Percentiles rank a stretch among this genome's conserved stretches.
Conservation (phyloP, 352 stramenopile species). For the Phytophthora hibernalis region DNA sequence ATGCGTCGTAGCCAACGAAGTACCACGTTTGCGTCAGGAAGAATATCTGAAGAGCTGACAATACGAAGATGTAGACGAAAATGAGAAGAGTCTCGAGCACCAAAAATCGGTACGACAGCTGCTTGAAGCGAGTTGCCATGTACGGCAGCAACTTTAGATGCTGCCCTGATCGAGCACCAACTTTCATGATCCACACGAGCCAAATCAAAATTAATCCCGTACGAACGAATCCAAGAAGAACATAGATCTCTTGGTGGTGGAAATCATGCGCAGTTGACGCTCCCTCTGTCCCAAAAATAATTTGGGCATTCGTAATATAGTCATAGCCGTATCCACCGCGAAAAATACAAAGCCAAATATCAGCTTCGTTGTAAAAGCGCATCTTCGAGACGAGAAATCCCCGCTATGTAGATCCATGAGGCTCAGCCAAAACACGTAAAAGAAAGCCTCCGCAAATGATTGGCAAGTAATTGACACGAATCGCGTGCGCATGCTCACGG, state of each 20-base stretch:
- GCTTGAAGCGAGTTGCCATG: conserved; percentile 87
- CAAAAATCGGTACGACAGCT: conserved; percentile 89
- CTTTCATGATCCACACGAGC: conserved; percentile 74
- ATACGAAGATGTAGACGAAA: conserved; percentile 72
- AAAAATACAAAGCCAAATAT: conserved; percentile 50
- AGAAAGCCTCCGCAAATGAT: conserved; percentile 75
- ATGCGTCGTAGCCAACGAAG: conserved; percentile 67
- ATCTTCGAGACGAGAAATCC: conserved; percentile 41
- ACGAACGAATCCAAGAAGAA: conserved; percentile 68
- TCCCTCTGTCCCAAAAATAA: conserved; percentile 39
- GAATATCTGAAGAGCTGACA: conserved; percentile 76
- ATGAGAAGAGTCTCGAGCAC: conserved; percentile 81
- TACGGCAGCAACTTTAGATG: conserved; percentile 81
- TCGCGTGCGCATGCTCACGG: conserved; percentile 60
- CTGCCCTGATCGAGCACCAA: conserved; percentile 59
- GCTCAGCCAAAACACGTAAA: conserved; percentile 86
- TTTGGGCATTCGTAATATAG: conserved; percentile 67
- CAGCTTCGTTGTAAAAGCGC: conserved; percentile 38
- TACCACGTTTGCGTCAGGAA: conserved; percentile 71
- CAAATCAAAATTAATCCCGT: conserved; percentile 70
- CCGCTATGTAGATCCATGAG: conserved; percentile 76
- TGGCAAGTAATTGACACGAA: conserved; percentile 76
- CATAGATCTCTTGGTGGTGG: conserved; percentile 62
- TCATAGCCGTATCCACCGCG: conserved; percentile 64
- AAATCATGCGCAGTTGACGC: conserved; percentile 17